Conservation (phyloP, 2,329 filamentous ascomycete species). For the Alternaria gaisen region DNA sequence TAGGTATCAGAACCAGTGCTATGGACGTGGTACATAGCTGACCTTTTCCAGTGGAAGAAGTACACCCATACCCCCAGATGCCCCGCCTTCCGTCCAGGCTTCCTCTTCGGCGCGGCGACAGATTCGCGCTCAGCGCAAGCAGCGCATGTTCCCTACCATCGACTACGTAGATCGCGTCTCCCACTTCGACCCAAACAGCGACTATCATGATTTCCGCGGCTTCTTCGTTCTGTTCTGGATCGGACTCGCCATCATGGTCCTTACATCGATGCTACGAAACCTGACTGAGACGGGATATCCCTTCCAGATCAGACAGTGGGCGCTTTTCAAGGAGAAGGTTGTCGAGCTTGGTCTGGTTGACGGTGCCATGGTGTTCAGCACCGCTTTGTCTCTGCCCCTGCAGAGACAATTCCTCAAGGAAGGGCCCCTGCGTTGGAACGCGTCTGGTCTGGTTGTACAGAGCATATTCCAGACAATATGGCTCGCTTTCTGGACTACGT, state of each 20-base stretch:
- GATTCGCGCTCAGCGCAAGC: constrained; percentile 79
- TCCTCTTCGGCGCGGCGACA: constrained; percentile 87
- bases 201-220: constrained; percentile 92
- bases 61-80: constrained; percentile 86
- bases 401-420: constrained; percentile 72
- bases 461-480: constrained; percentile 81
- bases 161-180: constrained; percentile 91
- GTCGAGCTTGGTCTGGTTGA: constrained; percentile 87
- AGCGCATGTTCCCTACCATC: constrained; percentile 89
- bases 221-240: constrained; percentile 99
- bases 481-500: constrained; percentile 82
- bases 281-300: constrained; percentile 92
- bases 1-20: constrained; percentile 65
- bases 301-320: constrained; percentile 86
- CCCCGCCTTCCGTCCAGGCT: constrained; percentile 88
- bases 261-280: constrained; percentile 92
- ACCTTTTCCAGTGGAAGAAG: constrained; percentile 72
- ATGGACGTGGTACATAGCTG: constrained; percentile 19
- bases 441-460: constrained; percentile 81
- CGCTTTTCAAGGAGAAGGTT: constrained; percentile 85
- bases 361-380: constrained; percentile 82
- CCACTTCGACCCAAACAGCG: constrained; percentile 91
- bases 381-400: constrained; percentile 74
- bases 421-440: constrained; percentile 73
- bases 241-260: constrained; percentile 92